Conservation (phyloP, 1,139 yeast species). For the Candida sp. region DNA sequence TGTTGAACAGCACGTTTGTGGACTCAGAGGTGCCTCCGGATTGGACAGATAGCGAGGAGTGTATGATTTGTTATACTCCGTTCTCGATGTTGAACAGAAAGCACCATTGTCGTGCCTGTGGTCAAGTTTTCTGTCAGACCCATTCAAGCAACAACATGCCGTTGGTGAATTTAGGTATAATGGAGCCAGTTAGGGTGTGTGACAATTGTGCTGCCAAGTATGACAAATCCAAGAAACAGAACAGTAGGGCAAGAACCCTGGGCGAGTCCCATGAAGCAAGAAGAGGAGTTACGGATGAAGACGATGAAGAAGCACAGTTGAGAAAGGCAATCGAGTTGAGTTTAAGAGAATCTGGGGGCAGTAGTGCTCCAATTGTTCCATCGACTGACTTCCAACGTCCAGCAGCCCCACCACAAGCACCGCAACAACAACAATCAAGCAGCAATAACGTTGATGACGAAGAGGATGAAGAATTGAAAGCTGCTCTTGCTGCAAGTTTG, state of each 20-base stretch:
- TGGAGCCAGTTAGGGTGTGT: slow-evolving; percentile 91
- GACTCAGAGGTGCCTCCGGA: slow-evolving; percentile 97
- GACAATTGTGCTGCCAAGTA: slow-evolving; percentile 80
- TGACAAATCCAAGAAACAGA: slow-evolving; percentile 15
- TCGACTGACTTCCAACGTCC: slow-evolving; percentile 16
- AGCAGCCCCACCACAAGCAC: slow-evolving; percentile 15
- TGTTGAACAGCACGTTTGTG: slow-evolving; percentile 55
- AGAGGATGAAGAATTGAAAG: slow-evolving; percentile 89
- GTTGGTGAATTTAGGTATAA: slow-evolving; percentile 84
- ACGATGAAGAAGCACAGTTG: slow-evolving; percentile 77
- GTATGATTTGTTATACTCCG: slow-evolving; percentile 89
- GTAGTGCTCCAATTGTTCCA: slow-evolving; percentile 16
- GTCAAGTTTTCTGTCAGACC: slow-evolving; percentile 89
- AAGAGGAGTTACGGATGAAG: slow-evolving; percentile 19
- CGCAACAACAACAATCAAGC: slow-evolving; percentile 12
- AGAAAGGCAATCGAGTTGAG: slow-evolving; percentile 81
- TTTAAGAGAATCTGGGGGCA: slow-evolving; percentile 55
- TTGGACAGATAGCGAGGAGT: slow-evolving; percentile 95
- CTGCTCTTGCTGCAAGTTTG: slow-evolving; percentile 95
- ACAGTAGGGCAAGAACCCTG: background rate
- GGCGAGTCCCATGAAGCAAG: background rate
- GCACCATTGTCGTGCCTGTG: slow-evolving; percentile 98
- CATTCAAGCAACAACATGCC: slow-evolving; percentile 77
- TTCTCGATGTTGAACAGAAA: slow-evolving; percentile 87
- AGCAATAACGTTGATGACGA: slow-evolving; percentile 48